Base-by-base conservation (phyloP, 768 basidiomycete genomes). In the Trametopsis cervina region DNA sequence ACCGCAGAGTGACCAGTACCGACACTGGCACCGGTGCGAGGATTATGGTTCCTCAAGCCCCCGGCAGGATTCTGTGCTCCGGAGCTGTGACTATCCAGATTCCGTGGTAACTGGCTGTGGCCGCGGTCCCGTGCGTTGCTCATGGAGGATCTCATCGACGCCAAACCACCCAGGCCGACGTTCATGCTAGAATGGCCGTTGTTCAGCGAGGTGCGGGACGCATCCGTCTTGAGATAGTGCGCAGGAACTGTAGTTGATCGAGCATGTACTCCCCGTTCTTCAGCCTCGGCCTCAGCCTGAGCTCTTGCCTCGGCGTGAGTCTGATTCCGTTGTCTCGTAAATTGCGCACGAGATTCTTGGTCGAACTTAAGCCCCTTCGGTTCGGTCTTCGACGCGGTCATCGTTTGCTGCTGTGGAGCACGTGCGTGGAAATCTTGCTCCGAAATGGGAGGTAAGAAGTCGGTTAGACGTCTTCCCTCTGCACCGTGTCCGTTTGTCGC, bases 211-310 rank as follows among this genome's bases (percentile, higher is more conserved):
- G n/a, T n/a, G 23, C 52, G 36, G 26, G 38, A 7, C 48, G 27
- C 43, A 40, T 53, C 46, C 4, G 39, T 18, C 35, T 35, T 41
- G 42, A 54, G 35, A 38, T 62, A 57, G 35, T 60, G 58, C 22
- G 55, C 55, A 2, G 60, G 61, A n/a, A 57, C 46, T 0, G 61
- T 62, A 3, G 61, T 56, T 17, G 60, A 58, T 20, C 60, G 54
- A 15, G 49, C 49, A 38, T 58, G 60, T 10, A 49, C 13, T 13
- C 47, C 46, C 38, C 56, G 58, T 4, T 37, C 47, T 25, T 51
- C 37, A 22, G 46, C 38, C 11, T 51, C 44, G 27, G 47, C 41
- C 13, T 46, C 42, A 3, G 42, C 49, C 22, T 50, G 55, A 3
- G 51, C 52, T 26, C 55, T 53, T 1, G 53, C 49, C 44, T 58